phyloP scores from a whole-genome alignment of 352 stramenopile species.

The Pythium myriotylum region DNA sequence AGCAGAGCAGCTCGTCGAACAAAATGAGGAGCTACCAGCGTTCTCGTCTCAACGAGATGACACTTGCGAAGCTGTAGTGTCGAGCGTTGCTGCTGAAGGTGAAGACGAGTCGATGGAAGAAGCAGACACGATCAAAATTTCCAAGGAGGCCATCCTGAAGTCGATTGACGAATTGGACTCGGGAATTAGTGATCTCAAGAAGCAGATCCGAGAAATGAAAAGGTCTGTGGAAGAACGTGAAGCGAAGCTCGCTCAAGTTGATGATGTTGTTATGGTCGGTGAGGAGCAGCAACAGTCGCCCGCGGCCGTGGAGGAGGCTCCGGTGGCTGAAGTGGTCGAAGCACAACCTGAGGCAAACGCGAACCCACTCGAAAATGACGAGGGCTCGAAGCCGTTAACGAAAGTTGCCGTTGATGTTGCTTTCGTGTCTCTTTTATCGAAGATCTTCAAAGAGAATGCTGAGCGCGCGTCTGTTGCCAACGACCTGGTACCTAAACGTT shows the following conservation, averaged over 20 bases:
- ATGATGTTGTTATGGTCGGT: background rate
- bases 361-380: background rate
- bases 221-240: conserved; percentile 45
- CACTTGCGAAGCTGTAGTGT: background rate
- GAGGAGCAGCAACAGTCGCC: conserved; percentile 9
- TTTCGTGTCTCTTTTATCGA: conserved; percentile 64
- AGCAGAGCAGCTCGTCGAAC: background rate
- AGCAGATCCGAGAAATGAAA: conserved; percentile 65
- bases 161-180: conserved; percentile 80
- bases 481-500: conserved; percentile 53
- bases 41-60: background rate
- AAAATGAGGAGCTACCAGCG: background rate
- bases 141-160: conserved; percentile 81
- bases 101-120: conserved; percentile 20
- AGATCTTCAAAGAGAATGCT: conserved; percentile 68
- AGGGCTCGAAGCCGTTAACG: conserved; percentile 12
- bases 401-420: conserved; percentile 66
- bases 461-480: conserved; percentile 55
- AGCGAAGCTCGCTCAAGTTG: conserved; percentile 8
- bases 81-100: background rate
- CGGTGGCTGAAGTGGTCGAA: background rate
- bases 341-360: background rate
- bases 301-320: background rate
- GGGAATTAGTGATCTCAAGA: conserved; percentile 66
- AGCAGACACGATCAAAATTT: conserved; percentile 29